A percentile compares a stretch with the other conserved stretches of the same genome.
Evolutionary conservation across 106 monocot genomes (phyloP).

Genomic region (Triglochin maritima): DNA sequence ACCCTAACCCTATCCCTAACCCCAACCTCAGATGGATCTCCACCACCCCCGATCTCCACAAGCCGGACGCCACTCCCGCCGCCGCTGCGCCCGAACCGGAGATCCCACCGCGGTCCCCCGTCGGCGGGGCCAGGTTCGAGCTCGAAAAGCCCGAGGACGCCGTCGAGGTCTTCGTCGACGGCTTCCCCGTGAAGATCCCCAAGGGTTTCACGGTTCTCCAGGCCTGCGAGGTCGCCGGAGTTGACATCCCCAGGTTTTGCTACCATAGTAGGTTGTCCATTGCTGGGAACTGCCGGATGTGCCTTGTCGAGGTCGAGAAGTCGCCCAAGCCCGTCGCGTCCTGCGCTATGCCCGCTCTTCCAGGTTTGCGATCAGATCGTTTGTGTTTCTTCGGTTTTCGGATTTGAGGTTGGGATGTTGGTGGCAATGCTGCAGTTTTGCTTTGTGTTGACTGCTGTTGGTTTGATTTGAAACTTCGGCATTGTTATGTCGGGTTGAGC

Average conservation of each 20-base stretch:
- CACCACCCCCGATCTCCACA: slow-evolving; percentile 44
- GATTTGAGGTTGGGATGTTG: too few relatives aligned
- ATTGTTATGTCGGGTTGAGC: not conserved
- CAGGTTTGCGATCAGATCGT: slow-evolving; percentile 28
- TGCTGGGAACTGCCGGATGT: slow-evolving; percentile 97
- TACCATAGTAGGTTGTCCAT: slow-evolving; percentile 87
- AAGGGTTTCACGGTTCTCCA: slow-evolving; percentile 95
- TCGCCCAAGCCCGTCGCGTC: slow-evolving; percentile 98
- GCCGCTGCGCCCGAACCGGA: slow-evolving; percentile 29
- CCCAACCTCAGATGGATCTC: slow-evolving; percentile 50
- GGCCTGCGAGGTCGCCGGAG: slow-evolving; percentile 89
- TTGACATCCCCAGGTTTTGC: slow-evolving; percentile 91
- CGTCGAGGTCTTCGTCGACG: slow-evolving; percentile 93
- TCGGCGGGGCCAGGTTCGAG: slow-evolving; percentile 67
- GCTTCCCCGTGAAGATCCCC: slow-evolving; percentile 81
- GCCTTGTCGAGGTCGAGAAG: slow-evolving; percentile 99
- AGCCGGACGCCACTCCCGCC: slow-evolving; percentile 35
- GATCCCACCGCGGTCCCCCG: slow-evolving; percentile 33
- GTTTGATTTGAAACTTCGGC: too few relatives aligned
- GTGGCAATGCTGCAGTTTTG: too few relatives aligned
- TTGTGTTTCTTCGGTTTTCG: not conserved
- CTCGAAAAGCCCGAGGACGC: slow-evolving; percentile 66
- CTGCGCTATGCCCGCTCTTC: slow-evolving; percentile 98
- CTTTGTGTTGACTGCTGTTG: too few relatives aligned
- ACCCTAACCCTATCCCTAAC: not conserved